These are phyloP conservation scores for Clathrospora elynae DNA, from an alignment of 2,329 filamentous ascomycete genomes.

Conservation along the genomic window DNA sequence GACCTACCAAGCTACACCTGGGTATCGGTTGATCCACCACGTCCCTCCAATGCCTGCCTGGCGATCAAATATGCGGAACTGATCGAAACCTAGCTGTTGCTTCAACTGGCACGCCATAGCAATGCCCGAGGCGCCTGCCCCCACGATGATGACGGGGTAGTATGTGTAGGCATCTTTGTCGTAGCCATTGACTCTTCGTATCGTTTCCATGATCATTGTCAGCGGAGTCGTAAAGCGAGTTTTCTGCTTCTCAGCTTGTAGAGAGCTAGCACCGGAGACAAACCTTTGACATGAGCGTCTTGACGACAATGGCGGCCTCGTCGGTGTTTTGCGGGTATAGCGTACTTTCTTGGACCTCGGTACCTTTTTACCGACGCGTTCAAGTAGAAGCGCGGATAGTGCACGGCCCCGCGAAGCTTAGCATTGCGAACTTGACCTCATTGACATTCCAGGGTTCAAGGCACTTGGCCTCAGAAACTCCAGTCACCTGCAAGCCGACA, in stretches of 20 bases:
- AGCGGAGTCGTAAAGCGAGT: neutral
- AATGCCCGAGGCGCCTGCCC: conserved; percentile 67
- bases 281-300: neutral
- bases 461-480: conserved; percentile 1
- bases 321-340: neutral
- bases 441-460: neutral
- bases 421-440: conserved; percentile 19
- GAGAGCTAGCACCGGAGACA: too few species aligned
- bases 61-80: conserved; percentile 66
- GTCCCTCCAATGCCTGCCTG: conserved; percentile 65
- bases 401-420: conserved; percentile 10
- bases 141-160: conserved; percentile 61
- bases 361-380: neutral
- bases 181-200: conserved; percentile 48
- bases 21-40: conserved; percentile 68
- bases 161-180: conserved; percentile 49
- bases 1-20: conserved; percentile 45
- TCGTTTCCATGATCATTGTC: conserved; percentile 42
- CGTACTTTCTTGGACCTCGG: conserved; percentile 4
- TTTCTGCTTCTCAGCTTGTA: too few species aligned
- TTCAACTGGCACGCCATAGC: conserved; percentile 65
- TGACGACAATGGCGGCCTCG: neutral
- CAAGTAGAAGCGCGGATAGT: conserved; percentile 18
- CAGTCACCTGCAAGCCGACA: neutral
- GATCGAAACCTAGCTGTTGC: conserved; percentile 61